Conservation (phyloP, 352 stramenopile species). For the Phytophthora quininea region DNA sequence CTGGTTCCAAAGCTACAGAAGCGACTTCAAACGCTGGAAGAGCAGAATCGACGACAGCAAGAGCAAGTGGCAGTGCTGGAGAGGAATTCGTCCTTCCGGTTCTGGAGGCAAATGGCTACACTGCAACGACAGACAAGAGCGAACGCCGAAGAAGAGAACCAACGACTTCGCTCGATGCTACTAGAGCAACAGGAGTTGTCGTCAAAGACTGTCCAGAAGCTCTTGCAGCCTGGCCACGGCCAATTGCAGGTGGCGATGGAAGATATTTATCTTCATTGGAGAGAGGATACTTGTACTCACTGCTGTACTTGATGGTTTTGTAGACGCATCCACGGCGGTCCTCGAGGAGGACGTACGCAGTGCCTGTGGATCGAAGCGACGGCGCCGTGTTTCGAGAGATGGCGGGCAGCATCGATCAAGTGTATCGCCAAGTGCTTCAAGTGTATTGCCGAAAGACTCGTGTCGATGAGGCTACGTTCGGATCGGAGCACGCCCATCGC, state of each 20-base stretch:
- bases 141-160: slow-evolving; percentile 30
- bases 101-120: slow-evolving; percentile 26
- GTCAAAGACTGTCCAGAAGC: slow-evolving; percentile 8
- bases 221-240: slow-evolving; percentile 14
- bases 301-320: background rate
- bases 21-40: slow-evolving; percentile 14
- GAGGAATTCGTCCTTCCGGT: background rate
- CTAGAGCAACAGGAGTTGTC: slow-evolving; percentile 11
- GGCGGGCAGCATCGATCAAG: slow-evolving; percentile 27
- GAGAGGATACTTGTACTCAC: background rate
- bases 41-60: background rate
- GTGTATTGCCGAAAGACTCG: slow-evolving; percentile 23
- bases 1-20: slow-evolving; percentile 22
- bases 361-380: slow-evolving; percentile 25
- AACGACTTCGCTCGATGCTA: slow-evolving; percentile 27
- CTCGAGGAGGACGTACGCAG: slow-evolving; percentile 23
- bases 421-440: slow-evolving; percentile 41
- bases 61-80: background rate
- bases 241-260: slow-evolving; percentile 4
- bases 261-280: background rate
- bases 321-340: slow-evolving; percentile 1
- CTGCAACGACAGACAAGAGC: slow-evolving; percentile 22
- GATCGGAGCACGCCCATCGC: background rate
- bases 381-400: slow-evolving; percentile 32
- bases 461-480: background rate